Conservation (phyloP, 305 asterid genomes). For the Fraxinus dipetala region DNA sequence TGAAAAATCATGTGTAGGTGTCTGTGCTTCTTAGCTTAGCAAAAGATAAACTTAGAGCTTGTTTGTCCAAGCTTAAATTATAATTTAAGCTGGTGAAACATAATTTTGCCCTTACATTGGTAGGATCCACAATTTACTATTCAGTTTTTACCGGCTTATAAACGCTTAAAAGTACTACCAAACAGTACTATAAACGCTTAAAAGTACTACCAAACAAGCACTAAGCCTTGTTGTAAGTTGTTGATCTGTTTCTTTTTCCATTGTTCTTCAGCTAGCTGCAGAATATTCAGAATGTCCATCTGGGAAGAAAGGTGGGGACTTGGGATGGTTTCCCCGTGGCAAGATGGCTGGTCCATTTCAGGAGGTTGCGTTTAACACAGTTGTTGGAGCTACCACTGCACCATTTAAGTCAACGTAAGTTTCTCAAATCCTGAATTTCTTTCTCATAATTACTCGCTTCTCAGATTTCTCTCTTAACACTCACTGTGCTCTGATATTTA, state of each 20-base stretch:
- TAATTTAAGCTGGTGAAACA: not conserved
- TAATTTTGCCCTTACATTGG: not conserved
- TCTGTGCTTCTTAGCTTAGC: not conserved
- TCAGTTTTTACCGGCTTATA: not conserved
- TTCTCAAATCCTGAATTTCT: constrained; percentile 11
- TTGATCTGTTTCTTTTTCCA: not conserved
- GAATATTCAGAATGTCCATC: constrained; percentile 96
- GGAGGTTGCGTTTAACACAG: constrained; percentile 92
- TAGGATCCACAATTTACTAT: not conserved
- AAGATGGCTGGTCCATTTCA: constrained; percentile 99
- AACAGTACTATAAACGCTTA: not conserved
- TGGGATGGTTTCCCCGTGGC: constrained; percentile 98
- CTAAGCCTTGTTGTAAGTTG: not conserved
- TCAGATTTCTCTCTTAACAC: not conserved
- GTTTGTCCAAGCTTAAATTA: not conserved
- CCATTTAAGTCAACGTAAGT: constrained; percentile 90
- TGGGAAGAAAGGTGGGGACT: constrained; percentile 93
- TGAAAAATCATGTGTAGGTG: not conserved
- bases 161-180: not conserved
- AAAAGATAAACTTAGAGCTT: not conserved
- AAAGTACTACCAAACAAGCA: not conserved
- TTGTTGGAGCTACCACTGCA: constrained; percentile 77
- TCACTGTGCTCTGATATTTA: not conserved
- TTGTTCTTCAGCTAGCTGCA: constrained; percentile 64
- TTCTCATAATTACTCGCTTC: not conserved